These are phyloP conservation scores for Linderniella brevidens DNA, from an alignment of 257 asterid species.

Conservation along the genomic window DNA sequence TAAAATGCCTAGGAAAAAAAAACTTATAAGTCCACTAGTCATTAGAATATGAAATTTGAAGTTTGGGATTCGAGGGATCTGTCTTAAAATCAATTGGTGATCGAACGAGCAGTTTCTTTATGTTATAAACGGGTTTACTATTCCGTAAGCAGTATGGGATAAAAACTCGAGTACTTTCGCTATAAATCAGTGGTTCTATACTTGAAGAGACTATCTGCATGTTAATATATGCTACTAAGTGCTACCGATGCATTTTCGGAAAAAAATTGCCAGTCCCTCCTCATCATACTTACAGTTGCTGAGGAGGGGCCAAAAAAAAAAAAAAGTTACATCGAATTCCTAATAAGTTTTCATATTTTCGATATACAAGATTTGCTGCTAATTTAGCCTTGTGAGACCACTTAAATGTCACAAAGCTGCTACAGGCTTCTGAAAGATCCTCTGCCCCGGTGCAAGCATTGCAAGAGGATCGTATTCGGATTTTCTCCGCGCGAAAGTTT, in stretches of 20 bases:
- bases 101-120: no score
- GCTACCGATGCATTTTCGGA: neutral
- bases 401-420: slow-evolving; percentile 32
- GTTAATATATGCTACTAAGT: no score
- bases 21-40: no score
- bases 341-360: neutral
- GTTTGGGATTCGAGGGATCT: no score
- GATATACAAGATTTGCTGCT: slow-evolving; percentile 1
- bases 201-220: no score
- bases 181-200: no score
- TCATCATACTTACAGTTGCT: slow-evolving; percentile 21
- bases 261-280: slow-evolving; percentile 4
- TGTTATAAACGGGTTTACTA: no score
- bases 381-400: neutral
- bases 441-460: slow-evolving; percentile 86
- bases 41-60: no score
- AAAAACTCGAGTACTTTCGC: no score
- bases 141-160: no score
- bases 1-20: no score
- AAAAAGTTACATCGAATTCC: neutral
- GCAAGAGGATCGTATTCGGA: slow-evolving; percentile 70
- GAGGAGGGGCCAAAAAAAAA: neutral
- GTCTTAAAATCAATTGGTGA: no score
- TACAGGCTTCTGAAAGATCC: slow-evolving; percentile 52
- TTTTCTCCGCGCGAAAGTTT: slow-evolving; percentile 54